These are phyloP conservation scores for Cenchrus purpureus DNA, from an alignment of 176 grass and related monocot genomes.

Conservation along the genomic window DNA sequence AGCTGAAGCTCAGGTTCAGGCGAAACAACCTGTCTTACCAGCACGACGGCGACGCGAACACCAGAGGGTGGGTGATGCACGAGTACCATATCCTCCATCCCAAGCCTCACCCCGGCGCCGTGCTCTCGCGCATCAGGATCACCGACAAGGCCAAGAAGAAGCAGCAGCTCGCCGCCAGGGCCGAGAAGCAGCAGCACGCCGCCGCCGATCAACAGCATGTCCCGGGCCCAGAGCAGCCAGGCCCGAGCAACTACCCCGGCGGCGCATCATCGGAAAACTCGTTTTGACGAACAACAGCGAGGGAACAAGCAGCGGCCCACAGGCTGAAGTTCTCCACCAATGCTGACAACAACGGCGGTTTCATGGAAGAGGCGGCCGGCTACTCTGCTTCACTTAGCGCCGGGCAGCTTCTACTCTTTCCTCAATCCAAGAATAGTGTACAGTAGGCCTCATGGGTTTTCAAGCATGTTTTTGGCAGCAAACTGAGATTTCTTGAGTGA, in stretches of 20 bases:
- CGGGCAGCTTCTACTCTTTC: too few species aligned
- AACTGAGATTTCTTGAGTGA: too few species aligned
- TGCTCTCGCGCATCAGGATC: slow-evolving; percentile 27
- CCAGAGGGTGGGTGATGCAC: slow-evolving; percentile 27
- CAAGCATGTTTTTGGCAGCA: too few species aligned
- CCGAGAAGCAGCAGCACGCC: background rate
- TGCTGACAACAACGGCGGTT: background rate
- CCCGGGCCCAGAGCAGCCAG: background rate
- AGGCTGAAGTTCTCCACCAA: background rate
- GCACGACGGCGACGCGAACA: rapidly evolving
- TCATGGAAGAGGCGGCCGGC: too few species aligned
- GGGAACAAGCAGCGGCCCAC: background rate
- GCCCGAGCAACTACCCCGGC: slow-evolving; percentile 4
- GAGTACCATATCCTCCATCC: slow-evolving; percentile 26
- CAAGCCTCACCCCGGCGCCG: background rate
- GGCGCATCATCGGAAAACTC: background rate
- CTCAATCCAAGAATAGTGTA: too few species aligned
- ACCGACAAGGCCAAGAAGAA: background rate
- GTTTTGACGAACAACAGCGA: background rate
- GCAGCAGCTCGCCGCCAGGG: background rate
- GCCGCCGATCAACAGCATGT: background rate
- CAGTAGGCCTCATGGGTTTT: too few species aligned
- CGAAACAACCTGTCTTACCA: background rate
- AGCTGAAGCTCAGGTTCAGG: background rate
- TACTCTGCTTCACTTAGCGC: too few species aligned